Conservation (phyloP, 495 filamentous ascomycete genomes). For the Penicillium robsamsonii region DNA sequence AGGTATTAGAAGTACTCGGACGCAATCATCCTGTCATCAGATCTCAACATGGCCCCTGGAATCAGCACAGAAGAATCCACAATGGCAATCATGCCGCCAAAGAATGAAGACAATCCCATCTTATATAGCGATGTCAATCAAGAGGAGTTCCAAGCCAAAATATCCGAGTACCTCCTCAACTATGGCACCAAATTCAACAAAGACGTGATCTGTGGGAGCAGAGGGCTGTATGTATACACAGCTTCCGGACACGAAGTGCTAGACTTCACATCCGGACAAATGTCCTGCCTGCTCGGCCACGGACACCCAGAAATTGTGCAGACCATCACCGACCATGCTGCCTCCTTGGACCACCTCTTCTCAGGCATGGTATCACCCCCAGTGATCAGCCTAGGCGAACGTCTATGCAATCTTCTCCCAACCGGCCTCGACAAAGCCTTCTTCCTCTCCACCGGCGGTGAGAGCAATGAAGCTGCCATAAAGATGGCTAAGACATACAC, state of each 20-base stretch:
- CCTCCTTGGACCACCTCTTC: constrained; percentile 48
- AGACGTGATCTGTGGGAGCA: constrained; percentile 23
- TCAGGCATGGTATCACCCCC: constrained; percentile 50
- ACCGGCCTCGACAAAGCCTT: constrained; percentile 46
- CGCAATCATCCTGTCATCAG: background rate
- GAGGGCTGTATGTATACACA: constrained; percentile 26
- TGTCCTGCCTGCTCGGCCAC: constrained; percentile 52
- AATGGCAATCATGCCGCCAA: background rate
- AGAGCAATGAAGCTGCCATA: constrained; percentile 51
- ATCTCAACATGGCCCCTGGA: constrained; percentile 30
- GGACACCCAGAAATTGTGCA: constrained; percentile 50
- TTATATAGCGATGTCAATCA: constrained; percentile 7
- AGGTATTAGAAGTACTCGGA: background rate
- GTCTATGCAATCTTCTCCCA: constrained; percentile 40
- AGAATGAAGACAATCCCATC: background rate
- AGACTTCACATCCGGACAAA: constrained; percentile 52
- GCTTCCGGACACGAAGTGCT: constrained; percentile 34
- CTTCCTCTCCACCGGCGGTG: constrained; percentile 48
- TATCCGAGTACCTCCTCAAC: constrained; percentile 10
- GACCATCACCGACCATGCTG: constrained; percentile 39
- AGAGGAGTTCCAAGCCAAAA: constrained; percentile 8
- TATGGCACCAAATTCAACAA: constrained; percentile 19
- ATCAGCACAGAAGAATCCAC: constrained; percentile 11
- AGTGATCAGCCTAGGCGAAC: constrained; percentile 40
- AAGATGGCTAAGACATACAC: constrained; percentile 53